Percentiles rank a stretch among this genome's conserved stretches.
Conservation (phyloP, 2,329 filamentous ascomycete species). For the Cladosporium colombiae region DNA sequence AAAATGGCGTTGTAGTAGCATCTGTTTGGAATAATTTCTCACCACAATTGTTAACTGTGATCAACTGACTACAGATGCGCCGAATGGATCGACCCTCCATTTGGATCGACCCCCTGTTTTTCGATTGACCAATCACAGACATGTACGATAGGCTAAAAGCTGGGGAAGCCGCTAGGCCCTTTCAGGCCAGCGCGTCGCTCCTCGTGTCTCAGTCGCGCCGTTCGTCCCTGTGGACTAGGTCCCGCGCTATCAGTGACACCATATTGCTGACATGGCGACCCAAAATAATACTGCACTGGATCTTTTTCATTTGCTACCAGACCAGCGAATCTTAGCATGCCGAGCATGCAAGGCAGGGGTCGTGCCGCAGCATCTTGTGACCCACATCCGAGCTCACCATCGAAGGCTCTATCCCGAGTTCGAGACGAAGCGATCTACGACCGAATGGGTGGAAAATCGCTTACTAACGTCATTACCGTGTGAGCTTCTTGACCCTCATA, state of each 20-base stretch:
- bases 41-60: too few relatives aligned
- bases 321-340: background rate
- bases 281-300: background rate
- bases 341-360: background rate
- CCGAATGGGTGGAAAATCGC: too few relatives aligned
- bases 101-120: conserved; percentile 1
- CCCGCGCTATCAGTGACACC: background rate
- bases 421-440: background rate
- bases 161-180: background rate
- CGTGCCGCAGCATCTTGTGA: background rate
- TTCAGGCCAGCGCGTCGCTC: background rate
- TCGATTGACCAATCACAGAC: background rate
- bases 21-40: too few relatives aligned
- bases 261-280: background rate
- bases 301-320: background rate
- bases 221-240: background rate
- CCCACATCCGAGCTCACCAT: background rate
- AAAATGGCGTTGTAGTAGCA: too few relatives aligned
- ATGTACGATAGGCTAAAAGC: background rate
- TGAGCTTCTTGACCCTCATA: too few relatives aligned
- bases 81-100: conserved; percentile 5
- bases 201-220: conserved; percentile 7
- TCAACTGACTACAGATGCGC: background rate
- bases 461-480: too few relatives aligned
- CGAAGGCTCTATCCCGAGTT: background rate